Base-by-base conservation (phyloP, 495 filamentous ascomycete genomes). In the Penicillium bovifimosum region DNA sequence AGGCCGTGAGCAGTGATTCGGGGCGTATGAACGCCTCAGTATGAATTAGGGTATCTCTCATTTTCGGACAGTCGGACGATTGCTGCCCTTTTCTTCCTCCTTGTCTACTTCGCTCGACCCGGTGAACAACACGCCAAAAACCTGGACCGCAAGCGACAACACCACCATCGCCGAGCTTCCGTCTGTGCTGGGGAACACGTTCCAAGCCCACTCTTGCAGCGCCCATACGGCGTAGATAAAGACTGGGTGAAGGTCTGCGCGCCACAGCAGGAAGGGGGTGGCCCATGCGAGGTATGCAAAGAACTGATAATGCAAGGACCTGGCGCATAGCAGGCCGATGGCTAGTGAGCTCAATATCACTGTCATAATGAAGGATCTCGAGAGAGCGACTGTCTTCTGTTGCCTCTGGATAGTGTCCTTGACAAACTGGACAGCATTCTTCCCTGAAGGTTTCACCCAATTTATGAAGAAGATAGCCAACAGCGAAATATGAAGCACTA, bases 261-360 rank as follows among this genome's bases (percentile, higher is more conserved):
- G 82, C 90, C 91, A 97, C 41, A 96, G 79, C 17, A 98, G 80
- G 66, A 89, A 96, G 0, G 93, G 93, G 6, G 90, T 90, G 10
- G 88, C 82, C 90, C 90, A 96, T 40, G 88, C 86, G 38, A 96
- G 78, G 76, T 92, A 96, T 43, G 88, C 80, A 74, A 92, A 97
- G 74, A 98, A 98, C 63, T 98, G 93, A 69, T 96, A 98, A 73
- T 98, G 93, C 47, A 98, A 76, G 18, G 85, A 90, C 47, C 93
- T 79, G 11, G 93, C 93, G 63, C 91, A 96, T 32, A 97, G 80
- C 71, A 96, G 80, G 33, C 93, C 93, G 59, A 96, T 83, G 32
- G 80, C 76, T 53, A 93, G 87, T 34, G 90, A 86, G 3, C 85
- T 85, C 42, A 98, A 79, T 52, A 95, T 79, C 9, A 83, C 79